phyloP scores from a whole-genome alignment of 2,329 filamentous ascomycete genomes.

The Myotisia sp. region DNA sequence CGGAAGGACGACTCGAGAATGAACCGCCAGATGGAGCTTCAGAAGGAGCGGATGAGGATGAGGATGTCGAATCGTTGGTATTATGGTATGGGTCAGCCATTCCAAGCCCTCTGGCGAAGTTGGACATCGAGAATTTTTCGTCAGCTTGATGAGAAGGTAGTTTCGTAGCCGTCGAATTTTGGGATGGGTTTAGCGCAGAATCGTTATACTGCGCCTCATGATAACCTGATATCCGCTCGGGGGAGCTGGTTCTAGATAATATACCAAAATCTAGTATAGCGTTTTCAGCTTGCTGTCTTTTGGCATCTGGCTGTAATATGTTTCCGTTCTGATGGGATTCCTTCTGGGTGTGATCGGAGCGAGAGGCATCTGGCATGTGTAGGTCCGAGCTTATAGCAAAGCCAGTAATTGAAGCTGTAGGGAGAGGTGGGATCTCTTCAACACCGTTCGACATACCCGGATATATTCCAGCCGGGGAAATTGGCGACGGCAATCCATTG shows the following conservation, averaged over 20 bases:
- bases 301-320: too few species aligned
- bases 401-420: conserved; percentile 9
- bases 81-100: conserved; percentile 50
- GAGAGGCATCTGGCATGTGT: conserved; percentile 6
- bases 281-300: conserved; percentile 25
- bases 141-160: conserved; percentile 15
- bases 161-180: not conserved
- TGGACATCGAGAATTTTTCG: conserved; percentile 23
- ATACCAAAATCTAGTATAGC: conserved; percentile 4
- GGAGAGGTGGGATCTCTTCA: conserved; percentile 12
- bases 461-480: conserved; percentile 5
- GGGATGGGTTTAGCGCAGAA: not conserved
- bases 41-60: conserved; percentile 48
- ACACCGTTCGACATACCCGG: conserved; percentile 6
- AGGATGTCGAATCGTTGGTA: conserved; percentile 50
- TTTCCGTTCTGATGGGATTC: too few species aligned
- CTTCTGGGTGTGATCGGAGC: conserved; percentile 8
- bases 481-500: conserved; percentile 5
- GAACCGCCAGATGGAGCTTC: conserved; percentile 48
- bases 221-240: conserved; percentile 1
- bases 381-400: conserved; percentile 8
- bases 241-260: not conserved
- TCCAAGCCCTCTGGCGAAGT: conserved; percentile 26
- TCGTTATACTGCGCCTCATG: too few species aligned
- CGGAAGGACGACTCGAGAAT: conserved; percentile 43